Evolutionary conservation across 164 flowering plant species (phyloP).

Genomic region (Vitis rotundifolia): DNA sequence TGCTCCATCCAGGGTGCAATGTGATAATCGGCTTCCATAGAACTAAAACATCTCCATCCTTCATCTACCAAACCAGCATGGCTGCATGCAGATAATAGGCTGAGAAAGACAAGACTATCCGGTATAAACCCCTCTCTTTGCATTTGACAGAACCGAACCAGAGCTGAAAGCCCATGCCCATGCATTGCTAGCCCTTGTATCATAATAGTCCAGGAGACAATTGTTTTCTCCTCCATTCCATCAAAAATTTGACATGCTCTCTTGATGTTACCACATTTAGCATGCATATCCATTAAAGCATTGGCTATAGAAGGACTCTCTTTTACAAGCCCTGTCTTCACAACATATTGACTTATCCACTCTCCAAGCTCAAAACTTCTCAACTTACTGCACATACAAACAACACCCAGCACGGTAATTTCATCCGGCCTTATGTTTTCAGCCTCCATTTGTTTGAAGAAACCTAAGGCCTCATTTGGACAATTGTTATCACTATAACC

Average conservation of each 20-base stretch:
- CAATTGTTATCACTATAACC: conserved; percentile 23
- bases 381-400: conserved; percentile 36
- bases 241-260: conserved; percentile 38
- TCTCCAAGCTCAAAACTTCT: conserved; percentile 28
- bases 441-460: conserved; percentile 35
- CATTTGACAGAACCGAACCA: conserved; percentile 40
- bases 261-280: conserved; percentile 41
- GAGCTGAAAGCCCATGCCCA: conserved; percentile 35
- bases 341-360: conserved; percentile 26
- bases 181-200: conserved; percentile 44
- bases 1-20: conserved; percentile 39
- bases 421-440: conserved; percentile 32
- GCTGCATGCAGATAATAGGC: conserved; percentile 38
- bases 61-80: conserved; percentile 45
- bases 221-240: conserved; percentile 23
- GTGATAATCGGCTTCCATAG: conserved; percentile 30
- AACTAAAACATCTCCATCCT: conserved; percentile 30
- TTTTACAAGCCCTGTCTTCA: conserved; percentile 8
- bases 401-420: conserved; percentile 29
- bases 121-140: conserved; percentile 41
- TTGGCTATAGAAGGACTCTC: conserved; percentile 20
- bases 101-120: conserved; percentile 31
- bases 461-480: conserved; percentile 23
- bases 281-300: conserved; percentile 47
- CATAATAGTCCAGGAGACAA: conserved; percentile 40